Conservation (phyloP, 768 basidiomycete genomes). For the Macrolepiota albuminosa region DNA sequence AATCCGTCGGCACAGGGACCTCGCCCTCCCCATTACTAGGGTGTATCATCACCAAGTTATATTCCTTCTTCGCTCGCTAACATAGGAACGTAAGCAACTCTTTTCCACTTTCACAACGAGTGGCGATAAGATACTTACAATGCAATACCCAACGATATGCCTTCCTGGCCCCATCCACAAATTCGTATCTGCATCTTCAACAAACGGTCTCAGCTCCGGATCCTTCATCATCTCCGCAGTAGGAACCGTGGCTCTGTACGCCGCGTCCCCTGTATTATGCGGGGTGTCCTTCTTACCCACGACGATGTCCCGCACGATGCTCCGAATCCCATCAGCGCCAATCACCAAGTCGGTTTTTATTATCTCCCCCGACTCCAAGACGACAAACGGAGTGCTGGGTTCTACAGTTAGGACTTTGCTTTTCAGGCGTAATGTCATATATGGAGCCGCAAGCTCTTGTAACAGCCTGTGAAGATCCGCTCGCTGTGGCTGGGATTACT, state of each 20-base stretch:
- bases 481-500: constrained; percentile 25
- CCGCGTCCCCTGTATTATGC: constrained; percentile 57
- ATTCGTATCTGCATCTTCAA: constrained; percentile 49
- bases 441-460: constrained; percentile 27
- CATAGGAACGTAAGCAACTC: not conserved
- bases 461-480: constrained; percentile 41
- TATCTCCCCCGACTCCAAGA: constrained; percentile 37
- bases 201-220: constrained; percentile 44
- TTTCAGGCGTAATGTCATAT: constrained; percentile 30
- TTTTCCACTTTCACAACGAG: no score
- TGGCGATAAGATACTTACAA: constrained; percentile 19
- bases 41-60: constrained; percentile 41
- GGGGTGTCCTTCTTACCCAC: constrained; percentile 43
- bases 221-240: constrained; percentile 41
- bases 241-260: constrained; percentile 52
- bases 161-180: constrained; percentile 54
- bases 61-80: constrained; percentile 34
- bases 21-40: constrained; percentile 36
- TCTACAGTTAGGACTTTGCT: constrained; percentile 13
- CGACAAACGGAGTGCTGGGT: constrained; percentile 19
- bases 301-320: constrained; percentile 40
- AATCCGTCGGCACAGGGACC: constrained; percentile 37
- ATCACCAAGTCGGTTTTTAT: constrained; percentile 40
- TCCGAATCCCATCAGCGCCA: constrained; percentile 49
- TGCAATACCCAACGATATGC: constrained; percentile 32